Base-by-base conservation (phyloP, 768 basidiomycete species). In the Coprinellus micaceus region DNA sequence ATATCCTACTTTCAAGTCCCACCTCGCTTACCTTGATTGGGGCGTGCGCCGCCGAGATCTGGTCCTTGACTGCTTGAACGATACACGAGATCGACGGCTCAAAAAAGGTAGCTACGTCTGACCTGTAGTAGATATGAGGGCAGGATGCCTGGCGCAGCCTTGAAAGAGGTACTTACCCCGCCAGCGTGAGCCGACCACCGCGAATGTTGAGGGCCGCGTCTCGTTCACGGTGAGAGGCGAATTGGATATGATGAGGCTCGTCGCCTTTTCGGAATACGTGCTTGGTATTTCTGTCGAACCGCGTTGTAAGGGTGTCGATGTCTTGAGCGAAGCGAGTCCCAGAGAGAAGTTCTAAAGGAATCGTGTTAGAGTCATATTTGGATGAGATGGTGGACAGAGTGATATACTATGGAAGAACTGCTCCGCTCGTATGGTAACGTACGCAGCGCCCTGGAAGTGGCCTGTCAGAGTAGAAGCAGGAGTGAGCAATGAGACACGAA, bases 401-500 rank as follows among this genome's bases (percentile, higher is more conserved):
- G 19, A 77, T 77, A 7, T 72, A 70, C n/a, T 60, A 67, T 19
- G 70, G 75, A 13, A 81, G 75, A 48, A 75, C 77, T 10, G 77
- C 63, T 9, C 36, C 17, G 17, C 17, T n/a, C n/a, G n/a, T n/a
- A n/a, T n/a, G n/a, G n/a, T n/a, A n/a, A n/a, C n/a, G n/a, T n/a
- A n/a, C n/a, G 36, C 36, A 0, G 77, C 77, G n/a, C 79, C 79
- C 41, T 73, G 68, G 39, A 80, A 69, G 29, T 67, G 68, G 60
- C 76, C 79, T 81, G 36, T 37, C 17, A 17, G 36, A 17, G 36
- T 37, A 37, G 9, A 17, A 37, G 36, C 9, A 37, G 17, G 78
- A 80, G 13, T 37, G 17, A 17, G 9, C 36, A 17, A 37, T 37
- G 36, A 9, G 17, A 17, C 9, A 17, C 9, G 36, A 9, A 9